Evolutionary conservation across 1,284 basidiomycete species (phyloP).

Genomic region (Puccinia polysora): DNA sequence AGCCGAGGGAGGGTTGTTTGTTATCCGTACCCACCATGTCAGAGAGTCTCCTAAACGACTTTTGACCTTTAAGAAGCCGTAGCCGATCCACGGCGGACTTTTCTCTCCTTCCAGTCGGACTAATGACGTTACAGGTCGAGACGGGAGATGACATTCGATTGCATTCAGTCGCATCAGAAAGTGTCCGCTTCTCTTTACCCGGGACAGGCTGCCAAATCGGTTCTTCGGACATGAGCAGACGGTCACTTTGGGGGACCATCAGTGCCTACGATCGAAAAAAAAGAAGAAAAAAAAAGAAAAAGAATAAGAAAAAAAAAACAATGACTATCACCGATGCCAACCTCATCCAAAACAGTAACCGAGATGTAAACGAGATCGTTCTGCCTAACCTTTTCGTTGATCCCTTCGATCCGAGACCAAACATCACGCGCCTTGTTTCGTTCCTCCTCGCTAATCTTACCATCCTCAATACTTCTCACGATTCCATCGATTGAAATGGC

Average conservation of each 20-base stretch:
- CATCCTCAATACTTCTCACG: constrained; percentile 91
- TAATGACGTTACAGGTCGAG: not conserved
- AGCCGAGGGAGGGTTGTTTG: constrained; percentile 49
- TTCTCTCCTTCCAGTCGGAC: constrained; percentile 26
- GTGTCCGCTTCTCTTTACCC: constrained; percentile 33
- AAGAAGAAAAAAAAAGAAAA: not conserved
- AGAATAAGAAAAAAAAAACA: not conserved
- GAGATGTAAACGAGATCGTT: too few species aligned
- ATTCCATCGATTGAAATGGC: constrained; percentile 93
- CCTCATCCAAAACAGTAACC: not conserved
- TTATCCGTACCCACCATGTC: constrained; percentile 47
- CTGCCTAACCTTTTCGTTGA: constrained; percentile 65
- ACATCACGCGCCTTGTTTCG: constrained; percentile 88
- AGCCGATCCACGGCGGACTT: constrained; percentile 39
- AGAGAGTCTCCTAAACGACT: constrained; percentile 49
- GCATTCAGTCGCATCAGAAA: constrained; percentile 35
- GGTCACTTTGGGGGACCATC: constrained; percentile 78
- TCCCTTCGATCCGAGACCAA: constrained; percentile 88
- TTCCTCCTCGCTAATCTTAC: constrained; percentile 93
- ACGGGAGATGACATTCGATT: not conserved
- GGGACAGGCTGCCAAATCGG: constrained; percentile 51
- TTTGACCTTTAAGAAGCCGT: constrained; percentile 44
- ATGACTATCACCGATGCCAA: too few species aligned
- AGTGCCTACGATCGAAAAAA: constrained; percentile 55
- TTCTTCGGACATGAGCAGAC: constrained; percentile 78